Base-by-base conservation (phyloP, 495 filamentous ascomycete genomes). In the Hyaloscypha bicolor region DNA sequence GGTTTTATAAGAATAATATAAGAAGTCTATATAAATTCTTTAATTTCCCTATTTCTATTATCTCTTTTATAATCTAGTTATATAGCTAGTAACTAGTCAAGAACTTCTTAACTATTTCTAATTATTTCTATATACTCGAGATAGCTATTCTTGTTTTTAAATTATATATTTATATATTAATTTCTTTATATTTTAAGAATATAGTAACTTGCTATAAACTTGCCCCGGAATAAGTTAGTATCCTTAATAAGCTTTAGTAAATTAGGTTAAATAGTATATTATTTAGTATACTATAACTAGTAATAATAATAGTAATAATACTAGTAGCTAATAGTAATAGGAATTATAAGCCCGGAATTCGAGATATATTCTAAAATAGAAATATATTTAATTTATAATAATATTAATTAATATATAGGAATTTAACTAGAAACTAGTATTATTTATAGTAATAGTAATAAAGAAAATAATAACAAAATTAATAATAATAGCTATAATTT, bases 101-200 rank as follows among this genome's bases (percentile, higher is more conserved):
- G 21, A 56, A 56, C 29, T 31, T 16, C 32, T 60, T 11, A n/a
- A 59, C 4, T 58, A 68, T 29, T 68, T 14, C 31, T 32, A 62
- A 62, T 35, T 14, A 57, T 68, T 62, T 68, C 52, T 21, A 62
- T 45, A 11, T 33, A 52, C 59, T 68, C 39, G n/a, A 68, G 35
- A 68, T 68, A 31, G 45, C 59, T 30, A 63, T 48, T 66, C 25
- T 68, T 57, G 29, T 21, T 48, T 63, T 63, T 33, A 68, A 56
- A 62, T 31, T 51, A n/a, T 37, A 62, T 68, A 63, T 29, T 12
- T 68, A 62, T 31, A 29, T 25, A 22, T 42, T n/a, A 68, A 68
- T 45, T 62, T 0, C 59, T 68, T 45, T 33, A 11, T 59, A 45
- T 32, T 62, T 16, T 21, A 68, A 63, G 59, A 68, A 48, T 14